Base-by-base conservation (phyloP, 2,329 filamentous ascomycete genomes). In the Penicillium palitans region DNA sequence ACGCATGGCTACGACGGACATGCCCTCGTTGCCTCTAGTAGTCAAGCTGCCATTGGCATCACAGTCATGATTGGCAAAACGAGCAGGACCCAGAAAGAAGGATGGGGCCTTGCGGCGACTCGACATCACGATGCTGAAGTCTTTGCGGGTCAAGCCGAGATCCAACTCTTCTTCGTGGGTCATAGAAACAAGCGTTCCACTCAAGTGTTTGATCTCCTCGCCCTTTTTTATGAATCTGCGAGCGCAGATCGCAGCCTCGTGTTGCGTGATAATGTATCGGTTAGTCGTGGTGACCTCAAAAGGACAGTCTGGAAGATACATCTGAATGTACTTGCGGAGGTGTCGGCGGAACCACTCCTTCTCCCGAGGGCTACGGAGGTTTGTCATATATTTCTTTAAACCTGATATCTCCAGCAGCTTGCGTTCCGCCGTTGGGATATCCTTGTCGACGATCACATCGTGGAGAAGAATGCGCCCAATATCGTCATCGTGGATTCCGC, bases 41-140 rank as follows among this genome's bases (percentile, higher is more conserved):
- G 90, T 88, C 45, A 99, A 83, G 70, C 88, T 86, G 9, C 93
- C 93, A 78, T 98, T 99, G 33, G 95, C 91, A 66, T 90, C 84
- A 77, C 95, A 99, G 74, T 99, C 95, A 76, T 99, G 95, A 72
- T 99, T 99, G 27, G 95, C 92, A 74, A 99, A 98, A 51, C 95
- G 87, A 35, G 95, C 95, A 8, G 95, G 96, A 0, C 95, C 95
- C 72, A 99, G 87, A 72, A 99, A 98, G 42, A 99, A 80, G 52
- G 91, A 96, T 31, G 93, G 90, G 60, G 89, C 89, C 77, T 96
- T 97, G 76, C 90, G 93, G 58, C 95, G 85, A 65, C 91, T 93
- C 61, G 93, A 96, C 70, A 97, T 90, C 33, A 99, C 93, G 63
- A 99, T 93, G 73, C 93, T 97, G 74, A 99, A 99, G 72, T 99